Evolutionary conservation across 2,329 filamentous ascomycete species (phyloP), one percentile per base, ranked within the genome.

Genomic region (Mollisia scopiformis): DNA sequence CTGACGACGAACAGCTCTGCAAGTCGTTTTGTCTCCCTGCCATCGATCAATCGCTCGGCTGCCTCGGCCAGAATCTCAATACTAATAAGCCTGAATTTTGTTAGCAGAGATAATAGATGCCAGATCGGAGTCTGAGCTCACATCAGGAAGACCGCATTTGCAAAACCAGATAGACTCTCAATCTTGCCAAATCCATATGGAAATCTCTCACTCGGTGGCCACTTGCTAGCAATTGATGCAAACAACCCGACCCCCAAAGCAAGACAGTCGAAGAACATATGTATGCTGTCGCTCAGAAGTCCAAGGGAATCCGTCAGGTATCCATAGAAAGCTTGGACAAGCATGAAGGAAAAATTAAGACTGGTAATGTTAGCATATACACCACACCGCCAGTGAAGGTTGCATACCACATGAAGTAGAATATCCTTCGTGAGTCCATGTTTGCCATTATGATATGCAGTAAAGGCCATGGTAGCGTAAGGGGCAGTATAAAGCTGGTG

Each of bases 251-350:
- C 93, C 1, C 91, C 86, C 28, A 99, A 83, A 21, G 94, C 95
- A 35, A 97, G 88, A 68, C 95, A 99, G 76, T 99, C 95, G 70
- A 99, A 98, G 72, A 99, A 94, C 95, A 99, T 99, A 77, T 99
- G 95, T 65, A 99, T 95, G 71, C 93, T 98, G 76, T 99, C 95
- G 68, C 93, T 97, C 19, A 99, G 85, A n/a, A 99, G 82, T 2
- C 95, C 95, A 5, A 99, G 80, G 0, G 95, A 99, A 68, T 96
- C 93, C 3, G 93, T 98, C 11, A 95, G 79, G 70, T 95, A 96
- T 52, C 95, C 95, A 72, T 99, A 99, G 63, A 94, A 92, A 41
- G 93, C 90, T 72, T 99, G 95, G 1, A 99, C 87, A 33, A 91
- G 79, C 95, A 99, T 99, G 75, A 99, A 99, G 6, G 82, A 83